Evolutionary conservation across 495 filamentous ascomycete species (phyloP).

Genomic region (Letharia columbiana): DNA sequence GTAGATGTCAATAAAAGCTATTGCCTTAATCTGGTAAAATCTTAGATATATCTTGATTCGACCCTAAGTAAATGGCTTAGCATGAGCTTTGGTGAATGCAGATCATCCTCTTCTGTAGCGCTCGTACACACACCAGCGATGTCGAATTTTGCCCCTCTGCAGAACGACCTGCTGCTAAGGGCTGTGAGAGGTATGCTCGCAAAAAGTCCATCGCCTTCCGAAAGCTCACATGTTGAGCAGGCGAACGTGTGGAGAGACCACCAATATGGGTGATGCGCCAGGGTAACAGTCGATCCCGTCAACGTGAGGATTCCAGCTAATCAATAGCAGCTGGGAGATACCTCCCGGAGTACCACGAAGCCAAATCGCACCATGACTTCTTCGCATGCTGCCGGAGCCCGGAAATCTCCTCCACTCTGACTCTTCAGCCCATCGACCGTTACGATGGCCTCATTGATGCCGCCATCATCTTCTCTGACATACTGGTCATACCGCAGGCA

Average conservation of each 20-base stretch:
- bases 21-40: background rate
- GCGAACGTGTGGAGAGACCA: conserved; percentile 79
- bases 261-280: conserved; percentile 99
- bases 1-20: background rate
- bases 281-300: conserved; percentile 45
- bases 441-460: conserved; percentile 87
- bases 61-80: background rate
- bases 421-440: conserved; percentile 87
- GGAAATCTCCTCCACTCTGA: conserved; percentile 84
- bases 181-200: conserved; percentile 67
- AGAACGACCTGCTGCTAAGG: conserved; percentile 84
- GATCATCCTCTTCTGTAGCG: background rate
- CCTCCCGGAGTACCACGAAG: conserved; percentile 94
- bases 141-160: conserved; percentile 58
- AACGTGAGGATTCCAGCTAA: conserved; percentile 12
- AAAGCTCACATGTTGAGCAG: conserved; percentile 42
- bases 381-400: conserved; percentile 93
- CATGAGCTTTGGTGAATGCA: no score
- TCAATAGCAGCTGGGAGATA: conserved; percentile 72
- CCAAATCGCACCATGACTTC: conserved; percentile 82
- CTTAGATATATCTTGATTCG: background rate
- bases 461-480: conserved; percentile 98
- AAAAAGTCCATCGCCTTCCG: conserved; percentile 14
- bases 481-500: conserved; percentile 93
- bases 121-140: conserved; percentile 10